Evolutionary conservation across 1,284 basidiomycete genomes (phyloP).

Genomic region (Grifola frondosa): DNA sequence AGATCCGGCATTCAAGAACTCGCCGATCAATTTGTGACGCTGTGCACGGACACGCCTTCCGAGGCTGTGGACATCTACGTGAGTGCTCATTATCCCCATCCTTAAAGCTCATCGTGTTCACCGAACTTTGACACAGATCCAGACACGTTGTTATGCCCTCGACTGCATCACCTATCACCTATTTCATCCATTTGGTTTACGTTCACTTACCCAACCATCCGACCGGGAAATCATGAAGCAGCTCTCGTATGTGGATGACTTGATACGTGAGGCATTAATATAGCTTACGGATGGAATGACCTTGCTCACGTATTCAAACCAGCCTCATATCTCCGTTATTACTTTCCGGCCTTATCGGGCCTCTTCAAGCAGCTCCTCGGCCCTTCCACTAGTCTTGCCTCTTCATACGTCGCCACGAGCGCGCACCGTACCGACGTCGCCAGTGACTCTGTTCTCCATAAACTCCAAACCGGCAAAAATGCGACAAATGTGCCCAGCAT

Average conservation of each 20-base stretch:
- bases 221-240: constrained; percentile 23
- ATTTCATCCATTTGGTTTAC: constrained; percentile 20
- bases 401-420: constrained; percentile 16
- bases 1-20: constrained; percentile 17
- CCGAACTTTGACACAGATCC: constrained; percentile 9
- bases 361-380: constrained; percentile 6
- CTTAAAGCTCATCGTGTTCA: neutral
- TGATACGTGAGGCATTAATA: constrained; percentile 11
- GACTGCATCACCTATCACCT: constrained; percentile 25
- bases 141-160: constrained; percentile 24
- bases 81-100: neutral
- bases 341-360: constrained; percentile 13
- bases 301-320: too few species aligned
- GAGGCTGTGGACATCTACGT: constrained; percentile 23
- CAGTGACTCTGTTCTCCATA: constrained; percentile 17
- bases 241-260: constrained; percentile 17
- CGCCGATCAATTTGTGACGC: constrained; percentile 15
- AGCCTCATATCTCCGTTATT: constrained; percentile 16
- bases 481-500: constrained; percentile 1
- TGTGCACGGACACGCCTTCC: constrained; percentile 14
- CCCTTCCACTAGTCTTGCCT: constrained; percentile 3
- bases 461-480: constrained; percentile 14
- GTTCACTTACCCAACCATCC: constrained; percentile 14
- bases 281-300: too few species aligned
- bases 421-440: constrained; percentile 9